These are phyloP conservation scores for Suhomyces chickasaworum DNA, from an alignment of 1,139 yeast species.

Conservation along the genomic window DNA sequence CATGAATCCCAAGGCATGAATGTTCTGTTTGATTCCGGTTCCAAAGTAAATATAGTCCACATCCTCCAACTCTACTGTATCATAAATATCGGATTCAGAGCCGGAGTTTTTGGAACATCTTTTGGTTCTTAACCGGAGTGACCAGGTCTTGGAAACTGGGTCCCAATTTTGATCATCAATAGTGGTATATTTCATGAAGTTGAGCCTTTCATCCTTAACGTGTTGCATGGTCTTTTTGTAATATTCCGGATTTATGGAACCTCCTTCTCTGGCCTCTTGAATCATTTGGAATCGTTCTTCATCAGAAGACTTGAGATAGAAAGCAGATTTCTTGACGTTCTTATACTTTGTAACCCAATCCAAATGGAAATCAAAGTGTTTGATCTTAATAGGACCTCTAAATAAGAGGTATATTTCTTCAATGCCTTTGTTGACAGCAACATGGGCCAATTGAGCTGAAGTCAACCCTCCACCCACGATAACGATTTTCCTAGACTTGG, in stretches of 20 bases:
- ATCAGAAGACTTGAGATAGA: slow-evolving; percentile 47
- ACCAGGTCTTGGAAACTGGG: slow-evolving; percentile 19
- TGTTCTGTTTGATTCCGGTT: slow-evolving; percentile 42
- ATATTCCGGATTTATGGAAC: slow-evolving; percentile 52
- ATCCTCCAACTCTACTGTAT: slow-evolving; percentile 11
- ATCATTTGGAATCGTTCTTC: slow-evolving; percentile 45
- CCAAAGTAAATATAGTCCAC: slow-evolving; percentile 47
- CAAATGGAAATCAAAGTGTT: slow-evolving; percentile 53
- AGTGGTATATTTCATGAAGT: slow-evolving; percentile 27
- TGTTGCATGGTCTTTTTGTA: slow-evolving; percentile 35
- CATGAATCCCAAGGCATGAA: slow-evolving; percentile 34
- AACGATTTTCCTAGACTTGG: slow-evolving; percentile 27
- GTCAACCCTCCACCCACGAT: slow-evolving; percentile 54
- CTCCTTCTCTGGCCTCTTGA: slow-evolving; percentile 49
- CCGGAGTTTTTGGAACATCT: slow-evolving; percentile 8
- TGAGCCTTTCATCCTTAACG: slow-evolving; percentile 31
- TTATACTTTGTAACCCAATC: slow-evolving; percentile 57
- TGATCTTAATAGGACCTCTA: slow-evolving; percentile 45
- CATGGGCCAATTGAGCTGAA: slow-evolving; percentile 51
- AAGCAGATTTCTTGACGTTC: slow-evolving; percentile 44
- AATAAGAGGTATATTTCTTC: slow-evolving; percentile 36
- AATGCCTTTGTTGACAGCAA: slow-evolving; percentile 35
- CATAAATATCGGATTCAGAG: slow-evolving; percentile 12
- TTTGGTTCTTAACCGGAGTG: slow-evolving; percentile 11
- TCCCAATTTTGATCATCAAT: slow-evolving; percentile 28